Base-by-base conservation (phyloP, 805 yeast species). In the Saccharomyces mikatae region DNA sequence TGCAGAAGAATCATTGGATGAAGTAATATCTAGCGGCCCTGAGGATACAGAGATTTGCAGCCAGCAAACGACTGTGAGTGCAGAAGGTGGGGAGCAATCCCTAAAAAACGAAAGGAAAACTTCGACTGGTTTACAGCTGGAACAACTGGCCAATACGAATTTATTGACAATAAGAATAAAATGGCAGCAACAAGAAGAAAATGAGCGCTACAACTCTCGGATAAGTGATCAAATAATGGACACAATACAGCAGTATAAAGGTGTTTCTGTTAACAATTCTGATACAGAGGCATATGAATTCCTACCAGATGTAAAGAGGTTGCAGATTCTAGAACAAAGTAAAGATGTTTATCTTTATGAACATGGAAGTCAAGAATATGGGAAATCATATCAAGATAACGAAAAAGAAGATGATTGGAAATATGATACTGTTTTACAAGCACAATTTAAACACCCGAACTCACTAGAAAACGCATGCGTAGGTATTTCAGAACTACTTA, bases 221-320 rank as follows among this genome's bases (percentile, higher is more conserved):
- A 22, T 32, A 47, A 29, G 13, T 30, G 26, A 11, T 48, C 14
- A 26, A 28, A 14, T 41, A 27, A 47, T 22, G 21, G 48, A 50
- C 14, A 31, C 52, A 26, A 41, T 52, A 10, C 60, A 58, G 31
- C 53, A 51, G 11, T 50, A 57, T 46, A 62, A 59, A 46, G 69
- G 68, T n/a, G 47, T 32, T 21, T 46, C 60, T 3, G 58, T 65
- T 13, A 60, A 60, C 41, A 31, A 21, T 9, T 5, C 60, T 14
- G 53, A 58, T 24, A 62, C 67, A 48, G 73, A 69, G 54, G 56
- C 60, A 24, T 69, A 65, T 56, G 69, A 69, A 51, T 67, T 61
- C 54, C 54, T 65, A 13, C 51, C 60, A 2, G 69, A 68, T 58
- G 10, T 14, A 4, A 54, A 59, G 31, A 57, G 73, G 50, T 48